Evolutionary conservation across 2,329 filamentous ascomycete species (phyloP), one percentile per base, ranked within the genome.

Genomic region (Trematosphaeria pertusa): DNA sequence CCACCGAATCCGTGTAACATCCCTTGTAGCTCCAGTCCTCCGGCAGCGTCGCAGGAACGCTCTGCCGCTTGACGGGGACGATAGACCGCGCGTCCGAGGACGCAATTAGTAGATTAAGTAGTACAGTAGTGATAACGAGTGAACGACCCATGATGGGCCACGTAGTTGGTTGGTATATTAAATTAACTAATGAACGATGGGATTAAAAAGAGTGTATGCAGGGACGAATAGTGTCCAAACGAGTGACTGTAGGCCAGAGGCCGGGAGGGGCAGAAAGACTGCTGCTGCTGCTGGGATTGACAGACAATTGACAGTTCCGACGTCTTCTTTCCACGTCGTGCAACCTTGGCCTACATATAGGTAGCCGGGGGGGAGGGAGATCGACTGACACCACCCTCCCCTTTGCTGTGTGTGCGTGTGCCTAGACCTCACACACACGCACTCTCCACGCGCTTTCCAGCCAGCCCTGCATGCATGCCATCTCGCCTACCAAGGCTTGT

Each of bases 1-100:
- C 41, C 9, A 48, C 45, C n/a, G 42, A 18, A 36, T 57, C 53
- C 42, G 50, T 54, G 46, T 64, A 68, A 46, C 66, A 69, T 33
- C 66, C 65, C 33, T 52, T 45, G 31, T 63, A 67, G 8, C 35
- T 47, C 66, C 66, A 70, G 8, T 33, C 38, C 15, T 32, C 34
- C 4, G 38, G 45, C 15, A 43, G 32, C 5, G 30, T 38, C 4
- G 15, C 18, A 9, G 45, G 24, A 18, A 43, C 46, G 38, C 18
- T 36, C 41, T 54, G 50, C 18, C 50, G 43, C 19, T 33, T 19
- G n/a, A 19, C 21, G 22, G 36, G 15, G 28, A 51, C n/a, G 34
- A 28, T 37, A 20, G 46, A 38, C 34, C 34, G 32, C 19, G 40
- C 37, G 6, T 28, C 18, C 20, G 40, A 14, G 4, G 33, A 37